Percentiles rank a stretch among this genome's conserved stretches.
Evolutionary conservation across 495 filamentous ascomycete species (phyloP).

Genomic region (Haplographium delicatum): DNA sequence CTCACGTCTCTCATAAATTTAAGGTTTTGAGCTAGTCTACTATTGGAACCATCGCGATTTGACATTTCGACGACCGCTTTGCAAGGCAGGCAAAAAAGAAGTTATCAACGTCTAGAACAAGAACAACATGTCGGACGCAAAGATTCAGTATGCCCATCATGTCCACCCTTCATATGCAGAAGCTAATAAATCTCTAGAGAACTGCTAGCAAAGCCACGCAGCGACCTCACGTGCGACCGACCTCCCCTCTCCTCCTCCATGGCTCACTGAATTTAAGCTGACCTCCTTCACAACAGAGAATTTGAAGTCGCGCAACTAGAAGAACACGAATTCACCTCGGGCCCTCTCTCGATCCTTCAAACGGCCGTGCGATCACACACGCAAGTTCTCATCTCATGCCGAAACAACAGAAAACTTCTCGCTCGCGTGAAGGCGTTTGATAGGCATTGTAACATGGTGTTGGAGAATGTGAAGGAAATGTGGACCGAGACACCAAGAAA

Average conservation of each 20-base stretch:
- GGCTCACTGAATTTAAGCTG: constrained; percentile 5
- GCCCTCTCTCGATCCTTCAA: constrained; percentile 86
- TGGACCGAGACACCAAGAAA: constrained; percentile 91
- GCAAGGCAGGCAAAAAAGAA: constrained; percentile 20
- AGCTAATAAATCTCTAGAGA: constrained; percentile 48
- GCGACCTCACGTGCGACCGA: constrained; percentile 68
- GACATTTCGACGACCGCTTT: constrained; percentile 15
- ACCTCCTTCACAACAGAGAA: constrained; percentile 53
- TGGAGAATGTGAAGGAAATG: constrained; percentile 99
- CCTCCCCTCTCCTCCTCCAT: constrained; percentile 15
- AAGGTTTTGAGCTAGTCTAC: constrained; percentile 11
- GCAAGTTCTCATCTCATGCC: constrained; percentile 85
- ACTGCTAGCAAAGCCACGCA: constrained; percentile 72
- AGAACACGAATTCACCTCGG: constrained; percentile 83
- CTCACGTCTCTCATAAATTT: background rate
- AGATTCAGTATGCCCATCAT: constrained; percentile 64
- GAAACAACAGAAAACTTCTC: constrained; percentile 81
- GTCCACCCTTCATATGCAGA: background rate
- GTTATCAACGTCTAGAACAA: constrained; percentile 20
- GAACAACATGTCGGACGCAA: constrained; percentile 62
- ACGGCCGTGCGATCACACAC: constrained; percentile 82
- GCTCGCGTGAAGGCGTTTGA: constrained; percentile 84
- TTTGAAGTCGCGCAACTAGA: constrained; percentile 86
- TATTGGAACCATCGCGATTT: constrained; percentile 20
- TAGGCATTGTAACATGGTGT: constrained; percentile 96